Conservation (phyloP, 1,284 basidiomycete genomes). For the Ustilago sp. region DNA sequence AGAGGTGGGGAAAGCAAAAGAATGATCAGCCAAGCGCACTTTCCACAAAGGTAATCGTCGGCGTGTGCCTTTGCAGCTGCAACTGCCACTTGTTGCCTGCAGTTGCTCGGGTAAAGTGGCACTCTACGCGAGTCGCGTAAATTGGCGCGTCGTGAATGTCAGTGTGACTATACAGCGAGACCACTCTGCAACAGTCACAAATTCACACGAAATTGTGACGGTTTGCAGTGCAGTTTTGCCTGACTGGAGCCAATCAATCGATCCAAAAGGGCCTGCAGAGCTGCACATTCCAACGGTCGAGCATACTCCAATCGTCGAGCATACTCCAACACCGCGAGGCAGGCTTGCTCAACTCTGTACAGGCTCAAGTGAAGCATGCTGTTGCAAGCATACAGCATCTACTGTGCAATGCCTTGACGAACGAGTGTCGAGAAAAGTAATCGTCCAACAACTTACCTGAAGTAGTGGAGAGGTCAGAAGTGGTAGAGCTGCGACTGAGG, state of each 20-base stretch:
- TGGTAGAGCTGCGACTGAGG: conserved; percentile 43
- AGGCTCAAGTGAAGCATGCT: neutral
- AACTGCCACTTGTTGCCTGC: neutral
- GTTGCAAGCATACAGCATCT: neutral
- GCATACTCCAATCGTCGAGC: neutral
- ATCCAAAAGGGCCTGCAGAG: conserved; percentile 1
- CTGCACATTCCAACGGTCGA: conserved; percentile 14
- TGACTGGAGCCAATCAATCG: conserved; percentile 24
- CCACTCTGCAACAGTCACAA: neutral
- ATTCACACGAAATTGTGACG: conserved; percentile 22
- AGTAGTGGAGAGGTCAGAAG: conserved; percentile 28
- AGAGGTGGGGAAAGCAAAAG: conserved; percentile 6
- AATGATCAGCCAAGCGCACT: conserved; percentile 25
- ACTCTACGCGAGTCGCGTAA: conserved; percentile 32
- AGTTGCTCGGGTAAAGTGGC: neutral
- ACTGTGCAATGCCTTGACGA: neutral
- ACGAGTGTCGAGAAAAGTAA: neutral
- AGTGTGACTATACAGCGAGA: neutral
- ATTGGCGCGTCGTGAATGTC: conserved; percentile 48
- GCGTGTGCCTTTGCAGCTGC: no score
- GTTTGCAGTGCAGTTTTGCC: conserved; percentile 6
- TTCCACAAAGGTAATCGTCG: neutral
- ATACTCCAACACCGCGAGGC: neutral
- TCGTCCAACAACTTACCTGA: conserved; percentile 26
- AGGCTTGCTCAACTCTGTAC: neutral